Base-by-base conservation (phyloP, 257 asterid genomes). In the Solanum rostratum region DNA sequence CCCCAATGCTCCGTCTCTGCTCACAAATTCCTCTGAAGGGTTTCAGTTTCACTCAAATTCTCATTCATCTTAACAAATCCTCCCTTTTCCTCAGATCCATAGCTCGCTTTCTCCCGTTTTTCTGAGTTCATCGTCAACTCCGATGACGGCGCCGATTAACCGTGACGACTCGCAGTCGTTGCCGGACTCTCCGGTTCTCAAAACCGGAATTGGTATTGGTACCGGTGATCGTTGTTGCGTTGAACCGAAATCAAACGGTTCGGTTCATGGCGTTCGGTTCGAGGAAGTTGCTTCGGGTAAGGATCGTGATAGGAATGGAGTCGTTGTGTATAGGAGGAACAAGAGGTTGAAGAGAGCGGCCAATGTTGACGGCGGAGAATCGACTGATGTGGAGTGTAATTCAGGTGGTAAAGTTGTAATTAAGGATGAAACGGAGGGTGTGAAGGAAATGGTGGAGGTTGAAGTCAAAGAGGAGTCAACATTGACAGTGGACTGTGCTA, bases 311-410 rank as follows among this genome's bases (percentile, higher is more conserved):
- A 90, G 89, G 37, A 91, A 91, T 54, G 97, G 93, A 54, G 88
- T 90, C 80, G 89, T 90, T 16, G 97, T 94, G 66, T 94, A 91
- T 84, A 89, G 92, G 69, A 91, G 99, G 90, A 95, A 85, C 79
- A 93, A 89, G 90, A 87, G 93, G 89, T 88, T 89, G 73, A 93
- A 92, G 90, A 88, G 88, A 10, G 83, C 84, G 13, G 85, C 70
- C 5, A 4, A 24, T 20, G 46, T 50, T 81, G 84, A 43, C 50
- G 70, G 4, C 52, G 50, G 29, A 37, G 79, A 69, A 39, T 20
- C 50, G 19, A 70, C 19, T 70, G 79, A 20, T 70, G 11, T 30
- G 1, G 39, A 20, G 33, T 41, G 29, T 69, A 70, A 41, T 70
- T 20, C 53, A 70, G 39, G 79, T 70, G 37, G 43, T 14, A 63